phyloP scores from a whole-genome alignment of 2,329 filamentous ascomycete genomes.

The Penicillium sp. region DNA sequence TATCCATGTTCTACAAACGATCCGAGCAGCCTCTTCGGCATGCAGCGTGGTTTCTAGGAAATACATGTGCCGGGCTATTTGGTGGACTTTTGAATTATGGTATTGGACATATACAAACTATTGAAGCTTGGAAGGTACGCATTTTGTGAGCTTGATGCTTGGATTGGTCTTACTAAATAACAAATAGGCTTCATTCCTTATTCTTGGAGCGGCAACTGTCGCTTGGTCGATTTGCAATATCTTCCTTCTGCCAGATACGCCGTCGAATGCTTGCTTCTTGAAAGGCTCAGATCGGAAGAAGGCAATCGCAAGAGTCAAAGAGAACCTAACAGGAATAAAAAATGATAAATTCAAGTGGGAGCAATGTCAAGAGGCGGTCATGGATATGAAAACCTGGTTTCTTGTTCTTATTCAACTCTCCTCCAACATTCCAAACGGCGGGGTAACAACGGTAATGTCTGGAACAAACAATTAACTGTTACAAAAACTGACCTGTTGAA shows the following conservation, averaged over 20 bases:
- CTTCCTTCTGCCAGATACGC: conserved; percentile 6
- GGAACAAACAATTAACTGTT: too few relatives aligned
- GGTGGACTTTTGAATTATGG: background rate
- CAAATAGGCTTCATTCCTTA: background rate
- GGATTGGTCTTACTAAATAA: too few relatives aligned
- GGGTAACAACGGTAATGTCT: background rate
- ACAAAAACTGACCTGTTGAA: background rate
- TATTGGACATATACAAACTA: background rate
- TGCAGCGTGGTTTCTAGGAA: background rate
- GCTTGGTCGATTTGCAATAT: conserved; percentile 1
- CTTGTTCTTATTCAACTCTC: conserved; percentile 1
- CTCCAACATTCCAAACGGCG: conserved; percentile 2
- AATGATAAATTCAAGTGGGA: conserved; percentile 11
- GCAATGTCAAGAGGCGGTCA: conserved; percentile 10
- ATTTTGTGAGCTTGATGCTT: too few relatives aligned
- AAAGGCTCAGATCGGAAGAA: conserved; percentile 37
- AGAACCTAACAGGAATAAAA: conserved; percentile 49
- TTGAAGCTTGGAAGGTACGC: background rate
- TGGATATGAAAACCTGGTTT: conserved; percentile 9
- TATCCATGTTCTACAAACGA: background rate
- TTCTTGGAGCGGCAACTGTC: background rate
- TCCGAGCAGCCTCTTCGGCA: background rate
- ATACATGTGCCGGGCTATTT: background rate
- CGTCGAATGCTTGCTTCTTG: conserved; percentile 29
- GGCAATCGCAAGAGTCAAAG: background rate